Base-by-base conservation (phyloP, 768 basidiomycete genomes). In the Hortiboletus campestris region DNA sequence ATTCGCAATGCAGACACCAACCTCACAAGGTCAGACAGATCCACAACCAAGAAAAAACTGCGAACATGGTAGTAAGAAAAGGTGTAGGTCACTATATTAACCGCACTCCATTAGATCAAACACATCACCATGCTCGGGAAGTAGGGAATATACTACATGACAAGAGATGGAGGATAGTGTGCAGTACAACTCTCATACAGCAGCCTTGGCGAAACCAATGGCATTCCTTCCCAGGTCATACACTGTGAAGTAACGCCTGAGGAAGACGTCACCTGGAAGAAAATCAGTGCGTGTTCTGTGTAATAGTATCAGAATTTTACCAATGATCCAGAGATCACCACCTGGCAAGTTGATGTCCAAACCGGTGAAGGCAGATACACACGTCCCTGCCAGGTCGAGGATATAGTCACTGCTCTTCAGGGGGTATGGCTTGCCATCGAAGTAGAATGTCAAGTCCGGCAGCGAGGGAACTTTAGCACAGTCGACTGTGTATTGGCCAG, bases 291-390 rank as follows among this genome's bases (percentile, higher is more conserved):
- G 41, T 36, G 25, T 39, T 51, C 59, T 47, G 51, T 7, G 0
- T 16, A 19, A 42, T 34, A 1, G 16, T 25, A 25, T 10, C 34
- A 28, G 13, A 17, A 16, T 70, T 78, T 45, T 75, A 88, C 94
- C 94, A 63, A 97, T 76, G 63, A 96, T 93, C 93, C 93, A 95
- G 44, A 96, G 77, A n/a, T 83, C 73, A 41, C 85, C 84, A 59
- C 85, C 84, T 1, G 89, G 89, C 41, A 91, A 67, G 63, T 91
- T 89, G 75, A 97, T 87, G 68, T 98, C 94, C 74, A 98, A 74
- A 22, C 90, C 91, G 43, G 85, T 90, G 80, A 99, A 99, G 17
- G 95, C 77, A 19, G 91, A 94, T 59, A 99, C 90, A 72, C 97
- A 99, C 16, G 92, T 91, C 25, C 91, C 93, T 70, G 89, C 88